Conservation (phyloP, 2,329 filamentous ascomycete species). For the Trichoderma simmonsii region DNA sequence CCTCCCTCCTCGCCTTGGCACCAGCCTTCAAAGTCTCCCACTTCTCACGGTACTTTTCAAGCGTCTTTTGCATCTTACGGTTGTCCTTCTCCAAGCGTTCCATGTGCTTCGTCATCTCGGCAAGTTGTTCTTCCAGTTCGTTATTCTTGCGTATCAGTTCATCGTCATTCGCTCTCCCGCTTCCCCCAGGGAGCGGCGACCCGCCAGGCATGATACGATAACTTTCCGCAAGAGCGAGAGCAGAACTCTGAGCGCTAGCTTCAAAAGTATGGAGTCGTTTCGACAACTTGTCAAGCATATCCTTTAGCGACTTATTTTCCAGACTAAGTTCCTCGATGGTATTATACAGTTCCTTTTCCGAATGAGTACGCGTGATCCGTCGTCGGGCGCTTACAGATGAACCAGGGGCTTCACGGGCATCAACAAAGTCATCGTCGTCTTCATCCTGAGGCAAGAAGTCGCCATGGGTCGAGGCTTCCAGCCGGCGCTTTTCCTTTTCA, state of each 20-base stretch:
- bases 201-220: slow-evolving; percentile 60
- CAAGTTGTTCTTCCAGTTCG: slow-evolving; percentile 67
- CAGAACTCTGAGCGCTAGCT: slow-evolving; percentile 82
- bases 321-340: slow-evolving; percentile 83
- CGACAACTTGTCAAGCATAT: slow-evolving; percentile 80
- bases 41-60: slow-evolving; percentile 57
- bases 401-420: slow-evolving; percentile 68
- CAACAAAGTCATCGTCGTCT: slow-evolving; percentile 83
- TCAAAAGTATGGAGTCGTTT: slow-evolving; percentile 91
- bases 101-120: slow-evolving; percentile 55
- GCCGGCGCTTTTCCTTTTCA: slow-evolving; percentile 62
- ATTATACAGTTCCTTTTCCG: slow-evolving; percentile 53
- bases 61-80: slow-evolving; percentile 52
- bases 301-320: slow-evolving; percentile 83
- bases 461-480: slow-evolving; percentile 49
- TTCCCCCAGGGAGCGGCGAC: slow-evolving; percentile 43
- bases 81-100: slow-evolving; percentile 64
- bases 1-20: slow-evolving; percentile 53
- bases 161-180: slow-evolving; percentile 30
- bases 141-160: slow-evolving; percentile 47
- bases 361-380: slow-evolving; percentile 39
- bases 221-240: slow-evolving; percentile 82
- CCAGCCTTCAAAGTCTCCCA: slow-evolving; percentile 62
- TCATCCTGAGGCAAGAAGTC: slow-evolving; percentile 47
- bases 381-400: slow-evolving; percentile 42